Conservation (phyloP, 192 early-diverging fungal species). For the Backusella luteola region DNA sequence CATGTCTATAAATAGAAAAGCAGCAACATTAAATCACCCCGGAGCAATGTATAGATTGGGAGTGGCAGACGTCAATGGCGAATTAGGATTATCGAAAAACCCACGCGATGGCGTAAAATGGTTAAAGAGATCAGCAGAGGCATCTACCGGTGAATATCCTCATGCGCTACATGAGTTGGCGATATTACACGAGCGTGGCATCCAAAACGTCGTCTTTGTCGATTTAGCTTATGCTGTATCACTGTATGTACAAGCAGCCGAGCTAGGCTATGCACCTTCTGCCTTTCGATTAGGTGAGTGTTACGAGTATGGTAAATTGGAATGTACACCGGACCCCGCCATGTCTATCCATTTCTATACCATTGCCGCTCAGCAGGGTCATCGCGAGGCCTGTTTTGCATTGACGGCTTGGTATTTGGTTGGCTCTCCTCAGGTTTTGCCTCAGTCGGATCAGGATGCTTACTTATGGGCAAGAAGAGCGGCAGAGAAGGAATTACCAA, state of each 20-base stretch:
- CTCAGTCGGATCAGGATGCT: conserved; percentile 61
- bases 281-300: conserved; percentile 59
- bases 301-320: conserved; percentile 65
- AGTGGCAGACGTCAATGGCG: conserved; percentile 59
- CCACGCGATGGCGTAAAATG: conserved; percentile 61
- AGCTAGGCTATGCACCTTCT: conserved; percentile 65
- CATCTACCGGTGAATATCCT: conserved; percentile 56
- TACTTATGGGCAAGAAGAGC: conserved; percentile 61
- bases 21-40: conserved; percentile 65
- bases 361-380: conserved; percentile 60
- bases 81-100: conserved; percentile 53
- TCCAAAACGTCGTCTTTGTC: conserved; percentile 59
- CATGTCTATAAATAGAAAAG: conserved; percentile 44
- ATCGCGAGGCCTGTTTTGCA: conserved; percentile 62
- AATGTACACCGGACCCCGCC: conserved; percentile 51
- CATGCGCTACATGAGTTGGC: conserved; percentile 62
- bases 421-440: conserved; percentile 48
- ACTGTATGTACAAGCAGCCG: conserved; percentile 60
- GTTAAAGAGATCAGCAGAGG: conserved; percentile 58
- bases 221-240: conserved; percentile 62
- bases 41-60: conserved; percentile 67
- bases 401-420: conserved; percentile 70
- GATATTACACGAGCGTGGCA: conserved; percentile 54
- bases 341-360: conserved; percentile 60
- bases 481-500: conserved; percentile 56